Conservation (phyloP, 2,329 filamentous ascomycete species). For the Apiospora sp. region DNA sequence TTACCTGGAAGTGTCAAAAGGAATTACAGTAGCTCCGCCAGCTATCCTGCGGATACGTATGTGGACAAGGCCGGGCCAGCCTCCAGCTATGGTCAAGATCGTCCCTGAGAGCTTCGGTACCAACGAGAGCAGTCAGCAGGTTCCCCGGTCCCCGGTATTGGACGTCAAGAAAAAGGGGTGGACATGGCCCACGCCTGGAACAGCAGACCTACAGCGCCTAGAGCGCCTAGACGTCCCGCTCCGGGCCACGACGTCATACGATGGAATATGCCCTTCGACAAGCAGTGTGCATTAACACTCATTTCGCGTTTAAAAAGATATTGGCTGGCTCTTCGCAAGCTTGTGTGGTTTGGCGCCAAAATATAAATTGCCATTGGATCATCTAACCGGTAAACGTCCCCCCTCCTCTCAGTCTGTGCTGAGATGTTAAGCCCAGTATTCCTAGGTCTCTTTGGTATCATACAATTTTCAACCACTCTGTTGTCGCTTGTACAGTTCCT, state of each 20-base stretch:
- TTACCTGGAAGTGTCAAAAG: neutral
- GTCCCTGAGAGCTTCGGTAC: neutral
- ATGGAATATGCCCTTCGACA: neutral
- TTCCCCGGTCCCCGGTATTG: neutral
- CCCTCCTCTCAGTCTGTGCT: slow-evolving; percentile 7
- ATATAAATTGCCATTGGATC: slow-evolving; percentile 17
- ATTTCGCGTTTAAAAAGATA: neutral
- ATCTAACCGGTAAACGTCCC: slow-evolving; percentile 8
- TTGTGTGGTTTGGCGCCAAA: neutral
- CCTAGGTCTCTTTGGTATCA: slow-evolving; percentile 7
- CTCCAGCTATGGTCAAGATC: neutral
- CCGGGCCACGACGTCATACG: neutral
- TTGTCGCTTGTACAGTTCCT: slow-evolving; percentile 1
- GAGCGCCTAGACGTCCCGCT: neutral
- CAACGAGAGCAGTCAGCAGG: neutral
- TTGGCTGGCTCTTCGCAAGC: neutral
- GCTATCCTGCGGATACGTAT: neutral
- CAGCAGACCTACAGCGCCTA: neutral
- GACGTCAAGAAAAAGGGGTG: neutral
- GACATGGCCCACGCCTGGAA: neutral
- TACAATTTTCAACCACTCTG: slow-evolving; percentile 14
- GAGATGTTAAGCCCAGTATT: slow-evolving; percentile 18
- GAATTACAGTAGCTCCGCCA: neutral
- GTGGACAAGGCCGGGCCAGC: neutral
- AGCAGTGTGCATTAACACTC: neutral